Conservation (phyloP, 2,329 filamentous ascomycete species). For the Grosmannia serpens region DNA sequence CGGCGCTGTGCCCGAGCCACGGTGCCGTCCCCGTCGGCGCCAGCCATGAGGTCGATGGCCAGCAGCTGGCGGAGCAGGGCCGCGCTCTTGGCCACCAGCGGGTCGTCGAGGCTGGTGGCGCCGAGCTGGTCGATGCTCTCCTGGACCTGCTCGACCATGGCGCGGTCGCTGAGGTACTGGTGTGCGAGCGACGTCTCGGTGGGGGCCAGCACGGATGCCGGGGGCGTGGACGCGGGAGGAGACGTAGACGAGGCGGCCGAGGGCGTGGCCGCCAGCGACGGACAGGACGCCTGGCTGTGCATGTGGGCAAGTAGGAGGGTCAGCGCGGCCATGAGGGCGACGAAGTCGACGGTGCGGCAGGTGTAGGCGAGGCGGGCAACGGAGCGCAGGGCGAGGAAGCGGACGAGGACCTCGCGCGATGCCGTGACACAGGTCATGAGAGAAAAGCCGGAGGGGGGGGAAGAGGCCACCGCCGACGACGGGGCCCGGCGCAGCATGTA, state of each 20-base stretch:
- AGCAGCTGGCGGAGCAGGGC: constrained; percentile 25
- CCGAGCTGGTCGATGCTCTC: constrained; percentile 19
- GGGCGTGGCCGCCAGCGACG: no score
- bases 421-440: constrained; percentile 26
- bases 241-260: constrained; percentile 8
- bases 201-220: no score
- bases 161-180: constrained; percentile 28
- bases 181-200: constrained; percentile 19
- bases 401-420: constrained; percentile 27
- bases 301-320: constrained; percentile 29
- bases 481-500: constrained; percentile 24
- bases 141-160: constrained; percentile 24
- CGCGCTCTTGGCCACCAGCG: constrained; percentile 18
- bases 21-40: no score
- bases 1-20: no score
- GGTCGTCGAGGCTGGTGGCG: constrained; percentile 13
- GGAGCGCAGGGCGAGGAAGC: constrained; percentile 25
- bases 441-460: constrained; percentile 21
- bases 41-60: constrained; percentile 19
- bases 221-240: no score
- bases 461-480: constrained; percentile 9
- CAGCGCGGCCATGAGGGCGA: constrained; percentile 25
- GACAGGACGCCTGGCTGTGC: constrained; percentile 9
- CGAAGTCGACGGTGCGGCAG: constrained; percentile 29
- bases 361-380: constrained; percentile 18